A percentile compares a stretch with the other conserved stretches of the same genome.
Evolutionary conservation across 2,329 filamentous ascomycete species (phyloP).

Genomic region (Penicillium sp.): DNA sequence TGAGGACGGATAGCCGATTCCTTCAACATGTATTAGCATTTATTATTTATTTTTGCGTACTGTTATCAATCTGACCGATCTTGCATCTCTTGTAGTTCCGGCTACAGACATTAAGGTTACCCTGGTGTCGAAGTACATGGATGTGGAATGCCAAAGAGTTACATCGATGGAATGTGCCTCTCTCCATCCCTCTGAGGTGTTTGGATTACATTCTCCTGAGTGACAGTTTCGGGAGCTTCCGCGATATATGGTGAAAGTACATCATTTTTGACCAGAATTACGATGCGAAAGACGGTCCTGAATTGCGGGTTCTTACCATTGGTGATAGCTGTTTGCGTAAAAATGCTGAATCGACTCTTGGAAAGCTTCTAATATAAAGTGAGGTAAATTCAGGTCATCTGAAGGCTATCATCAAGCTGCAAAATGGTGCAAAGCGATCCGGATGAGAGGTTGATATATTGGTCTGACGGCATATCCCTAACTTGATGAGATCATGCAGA

Average conservation of each 20-base stretch:
- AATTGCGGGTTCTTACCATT: not conserved
- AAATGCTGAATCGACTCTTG: not conserved
- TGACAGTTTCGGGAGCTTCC: not conserved
- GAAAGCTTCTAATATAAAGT: not conserved
- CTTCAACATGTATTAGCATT: not conserved
- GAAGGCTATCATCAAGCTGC: not conserved
- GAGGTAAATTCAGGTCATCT: not conserved
- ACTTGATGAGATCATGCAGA: no score
- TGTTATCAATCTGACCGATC: not conserved
- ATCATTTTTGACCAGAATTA: not conserved
- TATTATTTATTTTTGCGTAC: not conserved
- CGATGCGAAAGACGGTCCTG: not conserved
- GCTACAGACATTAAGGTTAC: not conserved
- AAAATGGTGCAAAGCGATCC: slow-evolving; percentile 3
- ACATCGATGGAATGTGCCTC: slow-evolving; percentile 4
- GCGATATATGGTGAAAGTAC: not conserved
- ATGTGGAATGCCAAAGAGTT: slow-evolving; percentile 1
- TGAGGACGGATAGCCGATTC: not conserved
- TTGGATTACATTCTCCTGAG: not conserved
- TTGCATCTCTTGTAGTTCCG: not conserved
- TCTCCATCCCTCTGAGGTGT: not conserved
- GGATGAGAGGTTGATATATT: slow-evolving; percentile 5
- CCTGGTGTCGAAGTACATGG: not conserved
- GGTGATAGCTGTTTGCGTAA: not conserved
- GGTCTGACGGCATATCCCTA: slow-evolving; percentile 4